Base-by-base conservation (phyloP, 805 yeast genomes). In the Wickerhamomyces rabaulensis region DNA sequence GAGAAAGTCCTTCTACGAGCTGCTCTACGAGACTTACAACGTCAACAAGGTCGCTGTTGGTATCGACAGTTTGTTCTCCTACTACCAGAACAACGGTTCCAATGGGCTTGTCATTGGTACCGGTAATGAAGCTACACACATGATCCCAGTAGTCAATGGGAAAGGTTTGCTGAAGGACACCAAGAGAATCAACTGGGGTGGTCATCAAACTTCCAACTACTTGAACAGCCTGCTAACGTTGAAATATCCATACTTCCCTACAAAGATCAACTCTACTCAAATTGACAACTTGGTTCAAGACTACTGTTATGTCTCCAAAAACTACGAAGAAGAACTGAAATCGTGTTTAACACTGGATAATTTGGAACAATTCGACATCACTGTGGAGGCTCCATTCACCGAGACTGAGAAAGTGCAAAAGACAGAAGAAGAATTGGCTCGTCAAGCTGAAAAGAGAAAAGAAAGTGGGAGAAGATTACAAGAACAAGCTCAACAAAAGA, bases 131-230 rank as follows among this genome's bases (percentile, higher is more conserved):
- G 77, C 87, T 45, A 85, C 96, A 0, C 83, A 82, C 59, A 65
- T 94, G 0, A 80, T 92, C 16, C 99, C 99, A 0, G 88, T 92
- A 2, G 52, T 87, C 2, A 61, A 78, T n/a, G 89, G 90, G 0
- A 69, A 70, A 45, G 91, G 95, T 0, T 53, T 82, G 2, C 63
- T 88, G 45, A 68, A 76, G 23, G 84, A 82, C 48, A 70, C 90
- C 9, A 90, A 89, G 58, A 73, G 98, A 58, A 79, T 94, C 35
- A 89, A 88, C 60, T 88, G 94, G 88, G 98, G 98, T 50, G 98
- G 97, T 10, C 78, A 79, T 51, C 86, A 79, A 39, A 76, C 91
- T 1, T 78, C 75, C 26, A 79, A 75, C 36, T 91, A 75, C 55
- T 62, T 94, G 60, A 76, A 74, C 47, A 76, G 73, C 53, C 73